phyloP scores from a whole-genome alignment of 1,139 yeast genomes.

The Kluyveromyces marxianus region DNA sequence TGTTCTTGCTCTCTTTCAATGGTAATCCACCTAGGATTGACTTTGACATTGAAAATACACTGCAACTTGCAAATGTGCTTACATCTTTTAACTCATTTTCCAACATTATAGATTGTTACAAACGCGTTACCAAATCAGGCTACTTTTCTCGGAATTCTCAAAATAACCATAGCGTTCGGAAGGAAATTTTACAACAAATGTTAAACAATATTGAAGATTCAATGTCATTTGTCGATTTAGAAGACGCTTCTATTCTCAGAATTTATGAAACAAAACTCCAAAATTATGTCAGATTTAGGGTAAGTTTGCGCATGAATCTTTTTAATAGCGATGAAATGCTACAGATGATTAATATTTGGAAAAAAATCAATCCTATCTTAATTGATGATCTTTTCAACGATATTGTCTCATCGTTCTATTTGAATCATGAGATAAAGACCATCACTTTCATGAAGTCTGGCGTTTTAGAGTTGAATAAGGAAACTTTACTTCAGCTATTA shows the following conservation, averaged over 20 bases:
- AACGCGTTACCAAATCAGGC: constrained; percentile 7
- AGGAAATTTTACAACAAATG: constrained; percentile 23
- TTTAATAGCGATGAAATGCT: constrained; percentile 14
- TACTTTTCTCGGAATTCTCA: constrained; percentile 8
- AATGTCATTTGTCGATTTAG: constrained; percentile 13
- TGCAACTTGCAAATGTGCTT: constrained; percentile 27
- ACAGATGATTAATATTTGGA: constrained; percentile 23
- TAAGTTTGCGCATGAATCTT: constrained; percentile 18
- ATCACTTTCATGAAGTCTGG: not conserved
- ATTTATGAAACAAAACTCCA: constrained; percentile 15
- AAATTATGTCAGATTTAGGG: constrained; percentile 23
- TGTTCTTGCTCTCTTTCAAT: constrained; percentile 21
- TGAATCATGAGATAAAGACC: constrained; percentile 11
- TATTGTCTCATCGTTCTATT: constrained; percentile 24
- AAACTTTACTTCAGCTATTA: constrained; percentile 8
- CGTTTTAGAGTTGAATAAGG: not conserved
- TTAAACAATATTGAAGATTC: constrained; percentile 25
- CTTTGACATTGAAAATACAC: constrained; percentile 17
- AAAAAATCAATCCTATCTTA: constrained; percentile 13
- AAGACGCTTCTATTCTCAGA: constrained; percentile 6
- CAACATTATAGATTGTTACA: constrained; percentile 18
- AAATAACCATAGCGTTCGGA: constrained; percentile 11
- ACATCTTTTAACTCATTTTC: constrained; percentile 19
- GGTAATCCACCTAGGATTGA: constrained; percentile 10
- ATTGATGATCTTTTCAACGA: constrained; percentile 26